Evolutionary conservation across 352 stramenopile genomes (phyloP).

Genomic region (Globisporangium echinulatum): DNA sequence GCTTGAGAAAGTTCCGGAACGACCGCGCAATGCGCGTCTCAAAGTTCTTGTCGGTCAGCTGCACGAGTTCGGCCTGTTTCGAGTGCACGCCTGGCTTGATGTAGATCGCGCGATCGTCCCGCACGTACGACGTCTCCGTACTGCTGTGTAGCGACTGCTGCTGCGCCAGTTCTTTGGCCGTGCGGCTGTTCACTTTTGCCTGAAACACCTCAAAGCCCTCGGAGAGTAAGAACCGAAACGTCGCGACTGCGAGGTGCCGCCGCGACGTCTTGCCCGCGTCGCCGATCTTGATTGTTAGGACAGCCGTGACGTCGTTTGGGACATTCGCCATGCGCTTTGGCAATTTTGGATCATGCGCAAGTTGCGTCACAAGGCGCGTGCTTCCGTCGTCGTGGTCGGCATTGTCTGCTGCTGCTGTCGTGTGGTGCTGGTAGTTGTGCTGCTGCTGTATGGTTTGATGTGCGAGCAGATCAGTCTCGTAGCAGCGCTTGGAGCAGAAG

Average conservation of each 20-base stretch:
- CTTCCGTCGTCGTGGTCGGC: not conserved
- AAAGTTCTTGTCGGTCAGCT: slow-evolving; percentile 61
- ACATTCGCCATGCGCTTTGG: slow-evolving; percentile 13
- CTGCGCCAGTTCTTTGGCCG: slow-evolving; percentile 38
- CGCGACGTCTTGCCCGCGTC: slow-evolving; percentile 62
- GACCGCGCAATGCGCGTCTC: slow-evolving; percentile 58
- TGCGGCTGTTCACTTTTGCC: slow-evolving; percentile 56
- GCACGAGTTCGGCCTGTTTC: slow-evolving; percentile 75
- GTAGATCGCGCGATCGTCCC: slow-evolving; percentile 65
- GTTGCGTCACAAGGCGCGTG: not conserved
- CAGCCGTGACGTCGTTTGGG: slow-evolving; percentile 56
- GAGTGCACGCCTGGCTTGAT: slow-evolving; percentile 69
- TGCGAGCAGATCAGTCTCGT: slow-evolving; percentile 20
- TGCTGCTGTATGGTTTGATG: slow-evolving; percentile 4
- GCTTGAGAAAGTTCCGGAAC: slow-evolving; percentile 77
- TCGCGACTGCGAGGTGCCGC: slow-evolving; percentile 52
- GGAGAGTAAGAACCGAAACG: slow-evolving; percentile 60
- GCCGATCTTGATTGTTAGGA: slow-evolving; percentile 73
- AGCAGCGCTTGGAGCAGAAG: slow-evolving; percentile 41
- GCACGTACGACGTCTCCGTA: slow-evolving; percentile 24
- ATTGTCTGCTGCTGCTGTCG: not conserved
- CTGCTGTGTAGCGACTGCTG: slow-evolving; percentile 20
- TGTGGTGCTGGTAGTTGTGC: not conserved
- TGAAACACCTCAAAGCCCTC: slow-evolving; percentile 73
- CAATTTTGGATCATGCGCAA: not conserved